Conservation (phyloP, 345 rosid genomes). For the Pugionium dolabratum region DNA sequence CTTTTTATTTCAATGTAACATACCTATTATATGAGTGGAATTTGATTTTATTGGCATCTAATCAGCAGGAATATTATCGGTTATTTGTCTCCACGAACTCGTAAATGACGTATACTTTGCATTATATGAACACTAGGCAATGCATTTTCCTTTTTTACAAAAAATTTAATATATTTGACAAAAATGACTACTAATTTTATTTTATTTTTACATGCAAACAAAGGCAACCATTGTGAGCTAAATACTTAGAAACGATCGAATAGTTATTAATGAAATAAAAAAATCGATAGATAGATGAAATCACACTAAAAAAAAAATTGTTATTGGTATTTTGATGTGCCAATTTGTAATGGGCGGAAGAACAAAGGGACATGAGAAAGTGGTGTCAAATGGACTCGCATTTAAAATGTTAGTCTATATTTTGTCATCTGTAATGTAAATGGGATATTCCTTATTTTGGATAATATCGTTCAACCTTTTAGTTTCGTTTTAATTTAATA, state of each 20-base stretch:
- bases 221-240: too few relatives aligned
- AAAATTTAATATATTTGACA: constrained; percentile 10
- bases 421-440: constrained; percentile 29
- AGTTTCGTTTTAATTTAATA: too few relatives aligned
- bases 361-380: constrained; percentile 11
- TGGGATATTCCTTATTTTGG: constrained; percentile 6
- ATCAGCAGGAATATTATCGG: constrained; percentile 35
- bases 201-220: too few relatives aligned
- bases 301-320: too few relatives aligned
- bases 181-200: neutral
- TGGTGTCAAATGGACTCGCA: constrained; percentile 43
- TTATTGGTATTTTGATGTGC: neutral
- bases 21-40: constrained; percentile 27
- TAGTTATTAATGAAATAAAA: too few relatives aligned
- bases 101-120: constrained; percentile 25
- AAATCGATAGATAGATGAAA: too few relatives aligned
- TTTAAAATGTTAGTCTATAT: constrained; percentile 35
- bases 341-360: constrained; percentile 18
- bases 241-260: too few relatives aligned
- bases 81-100: constrained; percentile 40
- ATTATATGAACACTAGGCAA: constrained; percentile 30
- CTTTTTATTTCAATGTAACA: neutral
- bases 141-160: neutral
- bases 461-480: neutral
- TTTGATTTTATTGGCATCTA: constrained; percentile 37